Evolutionary conservation across 2,329 filamentous ascomycete genomes (phyloP), one percentile per base, ranked within the genome.

Genomic region (Fusarium cyanostomum): DNA sequence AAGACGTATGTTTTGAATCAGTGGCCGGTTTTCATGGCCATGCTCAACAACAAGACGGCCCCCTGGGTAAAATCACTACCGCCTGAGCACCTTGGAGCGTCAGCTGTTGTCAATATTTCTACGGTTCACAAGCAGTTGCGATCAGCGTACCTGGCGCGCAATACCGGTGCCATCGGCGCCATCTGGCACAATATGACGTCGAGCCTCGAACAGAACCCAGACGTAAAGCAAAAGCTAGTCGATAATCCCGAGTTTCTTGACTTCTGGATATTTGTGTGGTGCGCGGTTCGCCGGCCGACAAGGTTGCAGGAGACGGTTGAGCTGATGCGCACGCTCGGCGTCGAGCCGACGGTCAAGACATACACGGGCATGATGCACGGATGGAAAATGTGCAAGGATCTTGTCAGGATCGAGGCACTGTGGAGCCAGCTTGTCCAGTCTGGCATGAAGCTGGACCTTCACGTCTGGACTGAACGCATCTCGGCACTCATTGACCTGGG

Each of bases 351-450:
- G 7, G 69, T 89, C 52, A 83, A 79, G 66, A 89, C 91, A 0
- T 95, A 90, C 85, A 89, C 87, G 34, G 79, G 85, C 38, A 90
- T 95, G 84, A 85, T 95, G 65, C 82, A 86, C 53, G 91, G 91
- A 1, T 92, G 88, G 75, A 85, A 84, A 70, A 81, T 80, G 45
- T 81, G 85, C 45, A 81, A 81, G 51, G 87, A 92, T 67, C 64
- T 80, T 1, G 73, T 79, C n/a, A 86, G 83, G 18, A 79, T 94
- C 59, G 84, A 89, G 52, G 81, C 81, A 1, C 82, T 93, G 28
- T 96, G 92, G 92, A 66, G 76, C 0, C 85, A 84, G 62, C 85
- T 95, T 76, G 70, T 83, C 4, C 72, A 71, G 8, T 82, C 86
- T 2, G 84, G 85, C 2, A 69, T 87, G 9, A 76, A 83, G 62